These are phyloP conservation scores for Fulvia fulva DNA, from an alignment of 2,329 filamentous ascomycete species.

Conservation along the genomic window DNA sequence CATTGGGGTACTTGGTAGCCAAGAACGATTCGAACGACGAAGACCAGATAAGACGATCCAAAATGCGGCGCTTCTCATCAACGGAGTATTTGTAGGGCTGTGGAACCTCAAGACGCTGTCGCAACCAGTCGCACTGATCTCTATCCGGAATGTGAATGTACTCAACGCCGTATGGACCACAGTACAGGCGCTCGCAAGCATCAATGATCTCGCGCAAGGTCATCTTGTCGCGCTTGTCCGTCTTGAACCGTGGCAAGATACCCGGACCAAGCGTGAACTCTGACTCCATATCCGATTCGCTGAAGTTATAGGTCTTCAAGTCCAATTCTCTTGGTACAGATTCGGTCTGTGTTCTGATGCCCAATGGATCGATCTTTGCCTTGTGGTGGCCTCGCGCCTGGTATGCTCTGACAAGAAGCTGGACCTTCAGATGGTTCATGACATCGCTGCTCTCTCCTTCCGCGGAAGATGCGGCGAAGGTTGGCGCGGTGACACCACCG, in stretches of 20 bases:
- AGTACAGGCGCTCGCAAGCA: slow-evolving; percentile 93
- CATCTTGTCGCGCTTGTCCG: slow-evolving; percentile 88
- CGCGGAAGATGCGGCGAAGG: slow-evolving; percentile 64
- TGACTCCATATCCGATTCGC: slow-evolving; percentile 85
- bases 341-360: slow-evolving; percentile 71
- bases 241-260: slow-evolving; percentile 91
- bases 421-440: slow-evolving; percentile 95
- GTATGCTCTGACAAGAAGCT: slow-evolving; percentile 93
- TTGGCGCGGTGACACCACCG: slow-evolving; percentile 69
- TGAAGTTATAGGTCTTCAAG: slow-evolving; percentile 92
- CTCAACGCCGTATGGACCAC: slow-evolving; percentile 93
- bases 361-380: slow-evolving; percentile 92
- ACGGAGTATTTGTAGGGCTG: slow-evolving; percentile 95
- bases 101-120: slow-evolving; percentile 90
- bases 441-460: slow-evolving; percentile 69
- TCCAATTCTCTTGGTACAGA: slow-evolving; percentile 75
- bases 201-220: slow-evolving; percentile 89
- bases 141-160: slow-evolving; percentile 99
- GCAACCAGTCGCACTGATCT: slow-evolving; percentile 96
- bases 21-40: slow-evolving; percentile 96
- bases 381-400: slow-evolving; percentile 98
- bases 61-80: slow-evolving; percentile 95
- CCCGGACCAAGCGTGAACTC: slow-evolving; percentile 91
- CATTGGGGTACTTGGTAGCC: slow-evolving; percentile 97
- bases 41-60: slow-evolving; percentile 97